phyloP scores from a whole-genome alignment of 2,329 filamentous ascomycete species.

The Tolypocladium ovalisporum region DNA sequence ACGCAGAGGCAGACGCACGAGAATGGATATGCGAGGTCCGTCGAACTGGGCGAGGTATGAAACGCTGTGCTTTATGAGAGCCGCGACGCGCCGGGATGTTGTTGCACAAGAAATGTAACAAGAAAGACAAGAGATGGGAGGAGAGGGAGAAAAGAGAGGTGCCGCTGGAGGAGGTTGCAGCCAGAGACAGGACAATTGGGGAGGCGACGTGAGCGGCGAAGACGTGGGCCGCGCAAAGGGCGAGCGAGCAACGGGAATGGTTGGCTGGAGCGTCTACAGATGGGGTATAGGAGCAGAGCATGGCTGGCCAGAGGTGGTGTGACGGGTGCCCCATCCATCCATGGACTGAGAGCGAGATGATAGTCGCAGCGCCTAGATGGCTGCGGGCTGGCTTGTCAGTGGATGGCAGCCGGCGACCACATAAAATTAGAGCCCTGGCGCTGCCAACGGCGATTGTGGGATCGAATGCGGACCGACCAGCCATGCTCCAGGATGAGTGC shows the following conservation, averaged over 20 bases:
- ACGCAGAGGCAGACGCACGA: constrained; percentile 1
- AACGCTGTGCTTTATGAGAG: not conserved
- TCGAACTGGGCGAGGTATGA: not conserved
- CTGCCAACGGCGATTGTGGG: constrained; percentile 6
- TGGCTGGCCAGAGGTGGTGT: constrained; percentile 15
- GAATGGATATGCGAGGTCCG: not conserved
- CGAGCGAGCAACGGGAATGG: not conserved
- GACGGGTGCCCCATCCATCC: constrained; percentile 15
- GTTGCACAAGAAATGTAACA: not conserved
- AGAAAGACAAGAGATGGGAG: not conserved
- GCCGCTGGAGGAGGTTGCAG: not conserved
- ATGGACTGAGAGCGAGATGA: constrained; percentile 14
- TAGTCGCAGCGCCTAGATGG: constrained; percentile 31
- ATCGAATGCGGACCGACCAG: constrained; percentile 11
- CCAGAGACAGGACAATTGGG: not conserved
- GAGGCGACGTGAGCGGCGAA: not conserved
- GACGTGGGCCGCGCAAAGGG: not conserved
- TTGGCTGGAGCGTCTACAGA: not conserved
- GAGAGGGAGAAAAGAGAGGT: not conserved
- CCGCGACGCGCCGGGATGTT: not conserved
- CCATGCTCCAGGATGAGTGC: not conserved
- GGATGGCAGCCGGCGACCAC: constrained; percentile 25
- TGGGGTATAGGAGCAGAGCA: not conserved
- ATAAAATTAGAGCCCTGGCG: constrained; percentile 32
- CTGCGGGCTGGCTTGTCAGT: constrained; percentile 29